Base-by-base conservation (phyloP, 2,329 filamentous ascomycete species). In the Fusarium multiceps region DNA sequence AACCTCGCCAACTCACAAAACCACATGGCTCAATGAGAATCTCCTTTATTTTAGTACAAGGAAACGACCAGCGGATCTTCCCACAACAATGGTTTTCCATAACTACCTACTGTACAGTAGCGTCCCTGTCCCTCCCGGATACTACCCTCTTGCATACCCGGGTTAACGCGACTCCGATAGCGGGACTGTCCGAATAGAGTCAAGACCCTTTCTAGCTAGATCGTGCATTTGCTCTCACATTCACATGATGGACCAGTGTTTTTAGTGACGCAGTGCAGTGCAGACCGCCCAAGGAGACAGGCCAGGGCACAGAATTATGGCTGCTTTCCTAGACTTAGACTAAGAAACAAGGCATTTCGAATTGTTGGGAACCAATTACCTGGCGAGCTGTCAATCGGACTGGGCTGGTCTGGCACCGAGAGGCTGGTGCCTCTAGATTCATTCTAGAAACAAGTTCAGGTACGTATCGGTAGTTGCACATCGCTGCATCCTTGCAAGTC, bases 391-490 rank as follows among this genome's bases (percentile, higher is more conserved):
- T 47, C 32, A 46, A 58, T 45, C 23, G 16, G 11, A 50, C 47
- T 50, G 49, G 32, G 23, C 34, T 53, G 32, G 23, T 6, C 23
- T 30, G 25, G 23, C 60, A 64, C 51, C 51, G 51, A 58, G 59
- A 47, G 55, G 21, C 37, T 48, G 53, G 54, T 65, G 53, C 34
- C 53, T 54, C 58, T 45, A 42, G 55, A 66, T 62, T 67, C 45
- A 49, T 57, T 67, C 53, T 69, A 64, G 49, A 47, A 58, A 57
- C 63, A n/a, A 21, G 27, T 25, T 20, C 46, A 63, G 49, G 42
- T 63, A 64, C 61, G 61, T 66, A 57, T 59, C 62, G 40, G 62
- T 56, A 56, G 62, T 63, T 70, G 54, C 32, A 56, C 54, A 30
- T 50, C 37, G 28, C 23, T 55, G 27, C 32, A 67, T 49, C 63